Base-by-base conservation (phyloP, 2,329 filamentous ascomycete genomes). In the Aureobasidium zeae region DNA sequence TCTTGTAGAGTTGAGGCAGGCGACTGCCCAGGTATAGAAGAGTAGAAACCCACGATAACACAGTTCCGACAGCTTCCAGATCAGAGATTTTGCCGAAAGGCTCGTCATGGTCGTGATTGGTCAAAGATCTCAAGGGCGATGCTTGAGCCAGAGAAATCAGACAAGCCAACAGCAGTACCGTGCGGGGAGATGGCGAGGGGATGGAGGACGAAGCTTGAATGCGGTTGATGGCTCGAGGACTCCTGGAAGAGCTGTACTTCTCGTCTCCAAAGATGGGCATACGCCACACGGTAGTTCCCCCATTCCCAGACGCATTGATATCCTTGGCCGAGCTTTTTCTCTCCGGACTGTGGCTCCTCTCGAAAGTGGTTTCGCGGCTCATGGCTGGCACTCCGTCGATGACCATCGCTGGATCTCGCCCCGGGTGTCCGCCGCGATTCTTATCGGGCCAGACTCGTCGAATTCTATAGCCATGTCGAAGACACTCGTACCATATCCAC, bases 1-100 rank as follows among this genome's bases (percentile, higher is more conserved):
- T 83, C 54, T 80, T 78, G 64, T 77, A 74, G 26, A 83, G 69
- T 55, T 83, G 79, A 0, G 79, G 79, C 43, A 80, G 60, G 17
- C 75, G 72, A 21, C 75, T 79, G 49, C 65, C 68, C 25, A 79
- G 71, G 53, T 79, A 79, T 17, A 76, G 64, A 20, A 70, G 36
- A 0, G 74, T 75, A 9, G 72, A 74, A 52, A 66, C 62, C 73
- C 73, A 77, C 19, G 74, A 75, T 43, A 74, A 57, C 38, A 76
- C 59, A 6, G 66, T 68, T 42, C 73, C 73, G 16, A 67, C 62
- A 9, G 65, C 56, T 47, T 72, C 66, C 12, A 66, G 51, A 3
- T 60, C 48, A 1, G 62, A 54, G 12, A 13, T n/a, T 19, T 29
- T 39, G 26, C 9, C 29, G 7, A 6, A 17, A 12, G 50, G 33